A percentile compares a stretch with the other conserved stretches of the same genome.
phyloP scores from a whole-genome alignment of 2,329 filamentous ascomycete species.

The Beauveria bassiana region DNA sequence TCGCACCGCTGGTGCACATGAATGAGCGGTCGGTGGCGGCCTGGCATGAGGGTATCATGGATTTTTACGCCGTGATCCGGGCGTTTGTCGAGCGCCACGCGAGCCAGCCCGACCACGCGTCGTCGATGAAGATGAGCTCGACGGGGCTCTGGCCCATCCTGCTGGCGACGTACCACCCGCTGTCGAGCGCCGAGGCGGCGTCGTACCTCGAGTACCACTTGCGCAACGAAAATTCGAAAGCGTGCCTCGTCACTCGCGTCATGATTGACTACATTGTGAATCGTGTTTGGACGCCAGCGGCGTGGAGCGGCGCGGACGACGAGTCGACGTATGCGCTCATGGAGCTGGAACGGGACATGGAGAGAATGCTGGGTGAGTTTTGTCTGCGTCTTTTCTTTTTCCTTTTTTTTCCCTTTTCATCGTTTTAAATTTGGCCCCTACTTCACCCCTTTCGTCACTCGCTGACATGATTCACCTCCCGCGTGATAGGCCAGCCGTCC shows the following conservation, averaged over 20 bases:
- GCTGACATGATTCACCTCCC: neutral
- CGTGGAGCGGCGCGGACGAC: conserved; percentile 31
- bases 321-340: conserved; percentile 27
- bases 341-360: conserved; percentile 29
- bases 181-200: conserved; percentile 29
- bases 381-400: neutral
- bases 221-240: conserved; percentile 31
- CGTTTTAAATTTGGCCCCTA: neutral
- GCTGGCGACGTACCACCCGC: conserved; percentile 29
- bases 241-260: conserved; percentile 35
- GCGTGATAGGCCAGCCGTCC: conserved; percentile 24
- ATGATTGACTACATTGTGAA: conserved; percentile 36
- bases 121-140: conserved; percentile 20
- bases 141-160: conserved; percentile 30
- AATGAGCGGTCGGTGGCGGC: conserved; percentile 25
- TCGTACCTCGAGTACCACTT: conserved; percentile 35
- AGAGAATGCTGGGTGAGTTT: conserved; percentile 26
- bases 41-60: conserved; percentile 30
- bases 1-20: conserved; percentile 26
- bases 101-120: conserved; percentile 22
- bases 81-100: conserved; percentile 29
- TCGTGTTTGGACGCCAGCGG: conserved; percentile 31
- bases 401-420: no score
- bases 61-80: conserved; percentile 29
- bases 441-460: neutral